Evolutionary conservation across 2,329 filamentous ascomycete genomes (phyloP), one percentile per base, ranked within the genome.

Genomic region (Pseudocercospora vitis): DNA sequence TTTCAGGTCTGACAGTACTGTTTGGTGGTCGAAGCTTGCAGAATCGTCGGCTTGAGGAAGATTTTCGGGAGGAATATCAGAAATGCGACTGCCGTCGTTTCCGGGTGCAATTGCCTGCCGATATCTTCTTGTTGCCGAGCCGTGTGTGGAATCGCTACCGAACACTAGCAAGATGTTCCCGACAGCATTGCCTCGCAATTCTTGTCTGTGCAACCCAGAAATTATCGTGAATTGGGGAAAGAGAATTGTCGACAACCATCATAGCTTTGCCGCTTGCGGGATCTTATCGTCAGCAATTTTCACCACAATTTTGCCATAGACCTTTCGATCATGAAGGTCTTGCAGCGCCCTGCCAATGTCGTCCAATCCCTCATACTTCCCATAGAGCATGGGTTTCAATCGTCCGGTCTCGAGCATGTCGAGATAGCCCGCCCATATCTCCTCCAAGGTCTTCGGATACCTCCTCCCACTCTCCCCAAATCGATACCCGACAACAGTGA

Each of bases 251-350:
- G 31, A 35, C 32, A 3, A n/a, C 21, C 18, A 49, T 37, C 50
- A 68, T 16, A 69, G 56, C 52, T 60, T 67, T 18, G 59, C 56
- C n/a, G 19, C 37, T 28, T 40, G 16, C 21, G 55, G 45, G 14
- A 62, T n/a, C n/a, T n/a, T n/a, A n/a, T n/a, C 63, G 6, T 66
- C 62, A 6, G 63, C 63, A 14, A 79, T 67, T 35, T 68, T 72
- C n/a, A 84, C 67, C 0, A 84, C 73, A 4, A 81, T 78, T 61
- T 84, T 82, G 2, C 81, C 81, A 71, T 76, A 81, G 7, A 81
- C 72, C 60, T 74, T 80, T 31, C 78, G 72, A 6, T 69, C 64
- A 3, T 72, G 71, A 14, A 84, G 68, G 58, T 83, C 80, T 33
- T 74, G 68, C 61, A 85, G 68, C 4, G 81, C 81, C 12, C 66